A percentile compares a stretch with the other conserved stretches of the same genome.
phyloP scores from a whole-genome alignment of 495 filamentous ascomycete genomes.

The Poronia punctata region DNA sequence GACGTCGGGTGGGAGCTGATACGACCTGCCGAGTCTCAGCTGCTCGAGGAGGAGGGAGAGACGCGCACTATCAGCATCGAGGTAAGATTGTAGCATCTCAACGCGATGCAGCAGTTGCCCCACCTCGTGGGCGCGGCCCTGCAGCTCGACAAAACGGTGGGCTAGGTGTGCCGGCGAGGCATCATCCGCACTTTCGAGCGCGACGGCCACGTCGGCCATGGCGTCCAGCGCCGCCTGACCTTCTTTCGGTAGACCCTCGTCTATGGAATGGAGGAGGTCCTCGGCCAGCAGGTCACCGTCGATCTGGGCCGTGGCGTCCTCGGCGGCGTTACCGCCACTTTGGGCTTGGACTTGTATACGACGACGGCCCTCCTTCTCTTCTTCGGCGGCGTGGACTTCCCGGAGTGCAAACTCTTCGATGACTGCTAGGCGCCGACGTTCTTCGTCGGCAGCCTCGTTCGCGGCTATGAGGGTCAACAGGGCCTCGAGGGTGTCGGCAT shows the following conservation, averaged over 20 bases:
- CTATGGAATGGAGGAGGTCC: slow-evolving; percentile 27
- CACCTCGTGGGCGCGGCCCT: slow-evolving; percentile 29
- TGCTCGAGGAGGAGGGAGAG: slow-evolving; percentile 25
- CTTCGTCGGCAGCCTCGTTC: slow-evolving; percentile 80
- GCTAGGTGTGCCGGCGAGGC: slow-evolving; percentile 19
- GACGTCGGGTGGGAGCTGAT: slow-evolving; percentile 37
- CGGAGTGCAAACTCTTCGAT: slow-evolving; percentile 55
- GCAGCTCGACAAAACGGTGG: slow-evolving; percentile 29
- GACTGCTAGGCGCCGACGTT: slow-evolving; percentile 49
- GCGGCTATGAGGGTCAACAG: slow-evolving; percentile 66
- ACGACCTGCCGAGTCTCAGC: slow-evolving; percentile 34
- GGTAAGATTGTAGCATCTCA: slow-evolving; percentile 31
- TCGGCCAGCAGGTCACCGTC: slow-evolving; percentile 12
- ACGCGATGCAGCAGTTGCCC: slow-evolving; percentile 38
- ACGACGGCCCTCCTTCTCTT: slow-evolving; percentile 12
- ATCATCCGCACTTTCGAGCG: slow-evolving; percentile 26
- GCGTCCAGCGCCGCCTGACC: slow-evolving; percentile 35
- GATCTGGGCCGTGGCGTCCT: slow-evolving; percentile 4
- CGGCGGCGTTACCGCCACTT: slow-evolving; percentile 20
- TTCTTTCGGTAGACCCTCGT: slow-evolving; percentile 36
- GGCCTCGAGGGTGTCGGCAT: slow-evolving; percentile 70
- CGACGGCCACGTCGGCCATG: slow-evolving; percentile 32
- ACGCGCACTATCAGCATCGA: slow-evolving; percentile 26
- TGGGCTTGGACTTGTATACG: slow-evolving; percentile 8
- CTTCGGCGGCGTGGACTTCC: slow-evolving; percentile 43